Evolutionary conservation across 2,329 filamentous ascomycete genomes (phyloP), one percentile per base, ranked within the genome.

Genomic region (Torrubiellomyces zombiae): DNA sequence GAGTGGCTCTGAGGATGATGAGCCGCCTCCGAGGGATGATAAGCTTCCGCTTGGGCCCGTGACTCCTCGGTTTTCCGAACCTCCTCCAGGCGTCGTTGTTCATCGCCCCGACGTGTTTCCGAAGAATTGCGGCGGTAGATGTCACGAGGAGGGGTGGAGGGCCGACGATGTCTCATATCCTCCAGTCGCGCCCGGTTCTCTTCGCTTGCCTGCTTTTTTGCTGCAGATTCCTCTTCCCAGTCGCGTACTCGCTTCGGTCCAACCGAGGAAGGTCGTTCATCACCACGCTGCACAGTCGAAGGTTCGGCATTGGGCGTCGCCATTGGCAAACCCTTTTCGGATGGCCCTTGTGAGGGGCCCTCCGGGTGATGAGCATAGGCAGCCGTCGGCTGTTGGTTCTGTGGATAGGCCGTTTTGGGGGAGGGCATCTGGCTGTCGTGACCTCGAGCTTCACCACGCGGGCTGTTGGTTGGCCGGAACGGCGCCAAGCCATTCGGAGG

Each of bases 21-120:
- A 3, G 85, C 83, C 27, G 82, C 81, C 49, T 94, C 83, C 1
- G 85, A 93, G 4, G 86, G 83, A 47, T 94, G 81, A 42, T 94
- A 93, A 28, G 65, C 74, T 26, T 89, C 79, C 33, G 73, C 75
- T 16, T 64, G 67, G 28, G 79, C 73, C 25, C 79, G 76, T 38
- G 76, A 66, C 32, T 68, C 64, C 16, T 72, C 67, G 5, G 47
- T 48, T 15, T 63, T 55, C 18, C 64, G 60, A 23, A 61, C 50
- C 26, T 67, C 63, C 23, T 77, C 71, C 28, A 63, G 52, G 18
- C 71, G 66, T 15, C 69, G 65, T 29, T 60, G 54, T 28, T 76
- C 71, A 16, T 79, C 73, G 26, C 67, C 65, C 18, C 75, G 71
- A 27, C 71, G 66, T 24, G 58, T 59, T 40, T 81, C 76, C 1